Conservation (phyloP, 352 stramenopile species). For the Pythium apleroticum region DNA sequence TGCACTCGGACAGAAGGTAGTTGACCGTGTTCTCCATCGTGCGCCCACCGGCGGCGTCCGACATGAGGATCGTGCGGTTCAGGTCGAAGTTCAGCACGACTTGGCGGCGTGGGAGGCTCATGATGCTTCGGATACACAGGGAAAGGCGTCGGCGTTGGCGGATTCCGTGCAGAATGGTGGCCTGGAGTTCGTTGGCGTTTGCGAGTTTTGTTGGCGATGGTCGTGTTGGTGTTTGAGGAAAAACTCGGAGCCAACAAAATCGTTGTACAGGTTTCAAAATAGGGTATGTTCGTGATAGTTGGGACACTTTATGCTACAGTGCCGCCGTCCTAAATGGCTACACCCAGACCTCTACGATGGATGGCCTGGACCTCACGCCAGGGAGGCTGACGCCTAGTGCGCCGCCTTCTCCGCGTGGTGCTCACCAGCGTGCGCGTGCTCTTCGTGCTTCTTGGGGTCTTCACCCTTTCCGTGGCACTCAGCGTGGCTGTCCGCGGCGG, state of each 20-base stretch:
- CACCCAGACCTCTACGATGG: neutral
- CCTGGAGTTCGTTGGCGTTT: neutral
- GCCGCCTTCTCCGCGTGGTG: slow-evolving; percentile 28
- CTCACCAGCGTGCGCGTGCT: slow-evolving; percentile 14
- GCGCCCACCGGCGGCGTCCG: slow-evolving; percentile 80
- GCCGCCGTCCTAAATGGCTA: neutral
- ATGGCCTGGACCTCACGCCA: neutral
- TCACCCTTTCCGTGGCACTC: slow-evolving; percentile 5
- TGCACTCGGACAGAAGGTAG: slow-evolving; percentile 82
- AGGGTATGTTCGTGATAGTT: slow-evolving; percentile 11
- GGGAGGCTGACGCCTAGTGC: slow-evolving; percentile 9
- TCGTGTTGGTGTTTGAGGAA: slow-evolving; percentile 3
- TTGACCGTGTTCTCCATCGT: slow-evolving; percentile 90
- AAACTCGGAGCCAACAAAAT: neutral
- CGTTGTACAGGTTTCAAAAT: slow-evolving; percentile 8
- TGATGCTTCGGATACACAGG: slow-evolving; percentile 1
- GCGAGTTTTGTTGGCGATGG: neutral
- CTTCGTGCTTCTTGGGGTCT: slow-evolving; percentile 12
- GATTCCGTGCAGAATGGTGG: slow-evolving; percentile 10
- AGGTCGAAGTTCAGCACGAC: slow-evolving; percentile 88
- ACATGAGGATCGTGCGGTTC: slow-evolving; percentile 90
- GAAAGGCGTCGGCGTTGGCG: slow-evolving; percentile 2
- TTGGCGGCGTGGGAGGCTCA: slow-evolving; percentile 26
- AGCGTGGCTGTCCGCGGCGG: neutral
- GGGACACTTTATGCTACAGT: slow-evolving; percentile 20